Evolutionary conservation across 2,329 filamentous ascomycete genomes (phyloP).

Genomic region (Penicillium frequentans): DNA sequence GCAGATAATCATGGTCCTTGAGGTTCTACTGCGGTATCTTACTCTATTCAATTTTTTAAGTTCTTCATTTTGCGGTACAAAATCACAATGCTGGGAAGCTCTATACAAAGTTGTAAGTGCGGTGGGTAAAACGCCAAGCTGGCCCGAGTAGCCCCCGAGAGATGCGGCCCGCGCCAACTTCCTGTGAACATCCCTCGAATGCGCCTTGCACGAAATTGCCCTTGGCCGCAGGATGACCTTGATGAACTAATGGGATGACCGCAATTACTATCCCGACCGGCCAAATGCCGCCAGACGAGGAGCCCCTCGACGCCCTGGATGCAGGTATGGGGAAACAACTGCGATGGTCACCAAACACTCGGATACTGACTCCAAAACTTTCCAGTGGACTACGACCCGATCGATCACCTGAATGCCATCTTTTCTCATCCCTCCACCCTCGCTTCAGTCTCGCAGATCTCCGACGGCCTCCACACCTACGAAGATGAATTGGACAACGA

Average conservation of each 20-base stretch:
- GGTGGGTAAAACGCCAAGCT: conserved; percentile 4
- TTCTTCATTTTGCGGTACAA: background rate
- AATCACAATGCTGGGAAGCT: background rate
- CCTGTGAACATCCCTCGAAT: background rate
- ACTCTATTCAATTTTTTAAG: no score
- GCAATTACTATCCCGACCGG: conserved; percentile 31
- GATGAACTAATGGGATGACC: conserved; percentile 36
- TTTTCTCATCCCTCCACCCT: conserved; percentile 89
- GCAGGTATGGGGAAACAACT: conserved; percentile 36
- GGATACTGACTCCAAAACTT: background rate
- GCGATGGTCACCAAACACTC: background rate
- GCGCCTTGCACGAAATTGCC: background rate
- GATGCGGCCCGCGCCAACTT: conserved; percentile 2
- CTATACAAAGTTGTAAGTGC: background rate
- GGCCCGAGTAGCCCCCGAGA: background rate
- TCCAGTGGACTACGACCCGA: conserved; percentile 84
- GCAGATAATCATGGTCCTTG: no score
- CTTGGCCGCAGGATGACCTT: background rate
- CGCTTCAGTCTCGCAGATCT: conserved; percentile 71
- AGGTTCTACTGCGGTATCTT: no score
- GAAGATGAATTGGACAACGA: conserved; percentile 80
- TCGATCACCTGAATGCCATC: conserved; percentile 88
- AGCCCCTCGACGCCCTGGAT: conserved; percentile 43
- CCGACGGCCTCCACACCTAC: conserved; percentile 69
- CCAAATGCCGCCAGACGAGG: conserved; percentile 41